These are phyloP conservation scores for Vitis hybrid DNA, from an alignment of 177 flowering plant species.

Conservation along the genomic window DNA sequence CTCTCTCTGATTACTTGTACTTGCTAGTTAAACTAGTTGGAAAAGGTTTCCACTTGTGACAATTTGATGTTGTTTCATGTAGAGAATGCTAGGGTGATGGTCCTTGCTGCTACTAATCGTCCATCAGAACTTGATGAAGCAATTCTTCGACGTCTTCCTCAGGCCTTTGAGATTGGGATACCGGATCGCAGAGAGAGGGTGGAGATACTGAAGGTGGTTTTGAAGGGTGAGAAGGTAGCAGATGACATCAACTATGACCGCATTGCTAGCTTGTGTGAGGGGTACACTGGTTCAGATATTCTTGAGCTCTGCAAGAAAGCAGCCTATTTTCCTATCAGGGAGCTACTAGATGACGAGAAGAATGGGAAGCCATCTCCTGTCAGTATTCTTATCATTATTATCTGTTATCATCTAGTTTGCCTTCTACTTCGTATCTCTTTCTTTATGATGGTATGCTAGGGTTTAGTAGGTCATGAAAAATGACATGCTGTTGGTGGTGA, in stretches of 20 bases:
- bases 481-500: no score
- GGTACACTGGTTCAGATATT: slow-evolving; percentile 96
- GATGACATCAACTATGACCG: slow-evolving; percentile 58
- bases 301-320: slow-evolving; percentile 96
- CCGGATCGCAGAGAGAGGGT: slow-evolving; percentile 79
- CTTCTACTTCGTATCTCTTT: not conserved
- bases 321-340: slow-evolving; percentile 88
- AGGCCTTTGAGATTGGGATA: slow-evolving; percentile 90
- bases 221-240: slow-evolving; percentile 87
- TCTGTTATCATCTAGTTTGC: not conserved
- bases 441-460: no score
- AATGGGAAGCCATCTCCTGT: slow-evolving; percentile 52
- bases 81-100: slow-evolving; percentile 96
- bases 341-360: slow-evolving; percentile 72
- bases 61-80: slow-evolving; percentile 9
- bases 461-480: no score
- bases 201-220: slow-evolving; percentile 71
- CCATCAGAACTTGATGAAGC: slow-evolving; percentile 99
- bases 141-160: slow-evolving; percentile 92
- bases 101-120: slow-evolving; percentile 97
- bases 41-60: not conserved
- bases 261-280: slow-evolving; percentile 74
- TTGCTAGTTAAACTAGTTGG: not conserved
- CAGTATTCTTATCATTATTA: slow-evolving; percentile 17
- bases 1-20: no score